Evolutionary conservation across 1,139 yeast species (phyloP).

Genomic region (Diutina catenulata): DNA sequence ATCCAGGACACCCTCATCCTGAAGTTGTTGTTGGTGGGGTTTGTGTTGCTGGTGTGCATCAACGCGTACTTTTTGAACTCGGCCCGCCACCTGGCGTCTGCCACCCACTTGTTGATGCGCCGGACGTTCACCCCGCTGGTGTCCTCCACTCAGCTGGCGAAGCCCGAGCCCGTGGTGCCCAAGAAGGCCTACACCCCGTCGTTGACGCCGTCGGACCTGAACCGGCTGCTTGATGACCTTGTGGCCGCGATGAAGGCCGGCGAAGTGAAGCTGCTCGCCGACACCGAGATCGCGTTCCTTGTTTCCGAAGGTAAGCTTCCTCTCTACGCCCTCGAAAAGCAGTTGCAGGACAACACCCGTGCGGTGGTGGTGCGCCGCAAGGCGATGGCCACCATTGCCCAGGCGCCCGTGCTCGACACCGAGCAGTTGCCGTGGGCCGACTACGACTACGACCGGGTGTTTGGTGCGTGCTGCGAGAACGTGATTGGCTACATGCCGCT

Average conservation of each 20-base stretch:
- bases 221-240: slow-evolving; percentile 49
- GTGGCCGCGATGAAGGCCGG: slow-evolving; percentile 59
- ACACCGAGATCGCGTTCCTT: slow-evolving; percentile 64
- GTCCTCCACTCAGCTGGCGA: slow-evolving; percentile 12
- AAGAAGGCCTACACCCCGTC: slow-evolving; percentile 7
- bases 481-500: slow-evolving; percentile 94
- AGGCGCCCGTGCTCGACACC: slow-evolving; percentile 68
- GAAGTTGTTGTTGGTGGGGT: slow-evolving; percentile 61
- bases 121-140: slow-evolving; percentile 6
- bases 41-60: slow-evolving; percentile 65
- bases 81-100: slow-evolving; percentile 44
- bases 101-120: slow-evolving; percentile 29
- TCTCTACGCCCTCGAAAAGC: slow-evolving; percentile 86
- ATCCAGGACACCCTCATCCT: slow-evolving; percentile 75
- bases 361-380: slow-evolving; percentile 91
- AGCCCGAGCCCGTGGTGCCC: slow-evolving; percentile 11
- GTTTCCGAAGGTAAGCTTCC: slow-evolving; percentile 76
- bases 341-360: slow-evolving; percentile 73
- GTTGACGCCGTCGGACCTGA: neutral
- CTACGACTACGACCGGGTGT: slow-evolving; percentile 90
- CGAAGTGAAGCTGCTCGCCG: slow-evolving; percentile 46
- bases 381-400: slow-evolving; percentile 74
- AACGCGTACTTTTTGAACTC: slow-evolving; percentile 79
- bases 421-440: slow-evolving; percentile 64
- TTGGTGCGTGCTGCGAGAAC: slow-evolving; percentile 98